Base-by-base conservation (phyloP, 2,329 filamentous ascomycete genomes). In the Rhexocercosporidium sp. region DNA sequence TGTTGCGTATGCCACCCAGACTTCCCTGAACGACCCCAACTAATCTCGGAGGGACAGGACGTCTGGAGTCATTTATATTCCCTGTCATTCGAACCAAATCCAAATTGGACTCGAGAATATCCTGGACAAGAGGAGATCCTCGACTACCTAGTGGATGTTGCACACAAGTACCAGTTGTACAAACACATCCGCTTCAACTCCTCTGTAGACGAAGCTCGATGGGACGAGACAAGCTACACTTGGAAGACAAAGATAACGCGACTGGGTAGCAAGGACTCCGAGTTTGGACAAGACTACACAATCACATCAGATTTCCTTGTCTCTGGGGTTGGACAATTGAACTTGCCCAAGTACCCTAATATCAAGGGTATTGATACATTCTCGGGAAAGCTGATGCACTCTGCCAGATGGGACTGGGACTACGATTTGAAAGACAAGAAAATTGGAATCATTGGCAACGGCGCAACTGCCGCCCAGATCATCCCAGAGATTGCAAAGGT, bases 41-140 rank as follows among this genome's bases (percentile, higher is more conserved):
- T 46, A 39, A 66, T 18, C 29, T 51, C 9, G 14, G n/a, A 31
- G 14, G 16, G 51, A 8, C 31, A 64, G 54, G 66, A 75, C 22
- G 84, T 87, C 11, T 84, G 81, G 81, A 84, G 81, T 39, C 78
- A 82, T 57, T 77, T 89, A 1, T 89, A 88, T 77, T 85, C 81
- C 57, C 87, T 83, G 74, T 86, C 83, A 12, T 89, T 88, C 70
- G 86, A 86, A 49, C 85, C 86, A 62, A 88, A 87, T 64, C 78
- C 85, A 3, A 79, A 84, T 69, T 88, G 87, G 86, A 83, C 83
- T 0, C 77, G 85, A 37, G 81, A 85, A 62, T 89, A 87, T 71
- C 84, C 87, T 0, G 84, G 85, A 0, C 86, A 89, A 71, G 85
- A 88, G 73, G 87, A 89, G 73, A 86, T 89, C 22, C 78, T 84